Base-by-base conservation (phyloP, 176 grass and related monocot species). In the Bromus sterilis region DNA sequence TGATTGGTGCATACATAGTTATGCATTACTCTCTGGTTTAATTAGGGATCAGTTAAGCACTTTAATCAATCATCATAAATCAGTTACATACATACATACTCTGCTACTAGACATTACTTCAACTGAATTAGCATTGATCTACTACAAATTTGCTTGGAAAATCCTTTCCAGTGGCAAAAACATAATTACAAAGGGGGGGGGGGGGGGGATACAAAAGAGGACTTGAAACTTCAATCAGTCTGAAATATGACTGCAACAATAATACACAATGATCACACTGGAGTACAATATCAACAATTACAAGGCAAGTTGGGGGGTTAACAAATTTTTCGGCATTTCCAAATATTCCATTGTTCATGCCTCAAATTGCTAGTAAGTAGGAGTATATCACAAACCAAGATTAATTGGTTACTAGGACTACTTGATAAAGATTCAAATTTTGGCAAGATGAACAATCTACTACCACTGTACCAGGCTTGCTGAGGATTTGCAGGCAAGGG, bases 371-470 rank as follows among this genome's bases (percentile, higher is more conserved):
- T 73, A 57, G 10, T 14, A 68, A 44, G 0, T 44, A 46, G 0
- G 36, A 37, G 40, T 44, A 43, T 71, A 70, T 33, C 80, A 66
- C 63, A 87, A 69, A 39, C 71, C 46, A 74, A 74, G 12, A 73
- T 71, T n/a, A n/a, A n/a, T n/a, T 33, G 21, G 8, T 18, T 73
- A 86, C 24, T 73, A 74, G 21, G n/a, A n/a, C n/a, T 42, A 74
- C 9, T 78, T 49, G 18, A 66, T 1, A 77, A 56, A 63, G 34
- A 28, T 28, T 53, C 26, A 73, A 71, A 41, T 56, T 64, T 76
- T 80, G 67, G 51, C 41, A 84, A 86, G 63, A 66, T 72, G 83
- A 84, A 59, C 31, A 31, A 65, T 48, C 26, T 36, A 69, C 59
- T 39, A 28, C n/a, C 60, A 32, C 57, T 57, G 35, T 79, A 68